Evolutionary conservation across 2,329 filamentous ascomycete species (phyloP).

Genomic region (Sclerotinia minor): DNA sequence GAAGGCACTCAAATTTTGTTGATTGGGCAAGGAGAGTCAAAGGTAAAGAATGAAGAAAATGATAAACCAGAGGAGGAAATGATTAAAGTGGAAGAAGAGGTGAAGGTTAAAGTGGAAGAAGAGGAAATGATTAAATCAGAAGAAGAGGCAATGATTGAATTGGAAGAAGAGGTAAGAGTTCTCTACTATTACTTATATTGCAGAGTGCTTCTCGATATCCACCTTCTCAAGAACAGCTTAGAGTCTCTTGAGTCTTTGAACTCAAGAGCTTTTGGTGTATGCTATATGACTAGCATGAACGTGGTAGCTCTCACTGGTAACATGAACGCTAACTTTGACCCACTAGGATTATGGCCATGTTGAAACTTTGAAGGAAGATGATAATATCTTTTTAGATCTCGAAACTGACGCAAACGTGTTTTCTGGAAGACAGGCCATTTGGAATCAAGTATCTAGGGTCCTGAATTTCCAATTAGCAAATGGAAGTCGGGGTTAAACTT

Average conservation of each 20-base stretch:
- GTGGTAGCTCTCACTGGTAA: constrained; percentile 40
- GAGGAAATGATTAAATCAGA: too few species aligned
- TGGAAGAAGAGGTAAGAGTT: constrained; percentile 67
- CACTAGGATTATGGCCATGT: constrained; percentile 53
- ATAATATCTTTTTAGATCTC: constrained; percentile 53
- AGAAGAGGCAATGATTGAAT: constrained; percentile 67
- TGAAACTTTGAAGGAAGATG: constrained; percentile 48
- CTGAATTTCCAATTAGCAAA: too few species aligned
- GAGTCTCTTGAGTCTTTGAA: neutral
- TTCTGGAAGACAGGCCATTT: too few species aligned
- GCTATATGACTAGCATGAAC: too few species aligned
- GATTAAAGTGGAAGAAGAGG: constrained; percentile 73
- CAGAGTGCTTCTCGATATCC: neutral
- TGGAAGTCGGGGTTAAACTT: too few species aligned
- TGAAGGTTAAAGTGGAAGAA: constrained; percentile 63
- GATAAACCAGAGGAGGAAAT: constrained; percentile 69
- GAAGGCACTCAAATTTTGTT: constrained; percentile 75
- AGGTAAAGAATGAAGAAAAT: constrained; percentile 56
- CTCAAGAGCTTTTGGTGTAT: neutral
- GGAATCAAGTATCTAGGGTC: too few species aligned
- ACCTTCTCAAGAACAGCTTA: too few species aligned
- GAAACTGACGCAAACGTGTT: constrained; percentile 57
- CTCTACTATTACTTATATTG: neutral
- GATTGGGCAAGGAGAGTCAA: constrained; percentile 66
- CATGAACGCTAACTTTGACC: neutral